Evolutionary conservation across 352 stramenopile genomes (phyloP), one percentile per base, ranked within the genome.

Genomic region (Phytopythium montanum): DNA sequence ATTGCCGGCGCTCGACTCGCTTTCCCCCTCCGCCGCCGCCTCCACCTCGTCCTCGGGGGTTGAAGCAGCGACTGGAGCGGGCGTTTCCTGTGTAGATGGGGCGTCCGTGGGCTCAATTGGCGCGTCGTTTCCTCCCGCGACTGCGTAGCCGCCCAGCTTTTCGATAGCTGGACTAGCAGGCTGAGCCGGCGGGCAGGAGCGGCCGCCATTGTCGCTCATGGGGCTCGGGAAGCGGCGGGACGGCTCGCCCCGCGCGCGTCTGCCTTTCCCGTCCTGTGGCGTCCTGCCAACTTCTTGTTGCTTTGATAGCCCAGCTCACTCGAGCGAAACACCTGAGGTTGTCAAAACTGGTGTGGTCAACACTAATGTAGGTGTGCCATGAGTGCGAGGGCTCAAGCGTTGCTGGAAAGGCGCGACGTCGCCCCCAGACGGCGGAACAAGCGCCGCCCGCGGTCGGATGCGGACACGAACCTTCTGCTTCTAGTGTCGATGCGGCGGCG

Each of bases 91-190:
- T 21, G 31, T 14, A n/a, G 41, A 13, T 9, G 21, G 21, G 25
- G 18, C 28, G 31, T 45, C 42, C 6, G 10, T 19, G 1, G n/a
- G 18, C 44, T 45, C 42, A 3, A 4, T 19, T 6, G n/a, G 18
- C 44, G 38, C 9, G 44, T 25, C 16, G 41, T 10, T 2, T 13
- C 18, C 38, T 39, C 49, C 57, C 10, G 45, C 42, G 29, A 6
- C 42, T 9, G 45, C 50, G 23, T 36, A 58, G 53, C 19, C 62
- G 18, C 63, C 62, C n/a, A 5, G n/a, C 12, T 28, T 4, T n/a
- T 21, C 5, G 3, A 4, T 0, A 23, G n/a, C 21, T 4, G 33
- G n/a, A 23, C 21, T 2, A 7, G 9, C n/a, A 6, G 21, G 29
- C 51, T 31, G 31, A n/a, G 33, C 31, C n/a, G 31, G 21, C 14